Conservation (phyloP, 306 rosid genomes). For the Inga leiocalycina region DNA sequence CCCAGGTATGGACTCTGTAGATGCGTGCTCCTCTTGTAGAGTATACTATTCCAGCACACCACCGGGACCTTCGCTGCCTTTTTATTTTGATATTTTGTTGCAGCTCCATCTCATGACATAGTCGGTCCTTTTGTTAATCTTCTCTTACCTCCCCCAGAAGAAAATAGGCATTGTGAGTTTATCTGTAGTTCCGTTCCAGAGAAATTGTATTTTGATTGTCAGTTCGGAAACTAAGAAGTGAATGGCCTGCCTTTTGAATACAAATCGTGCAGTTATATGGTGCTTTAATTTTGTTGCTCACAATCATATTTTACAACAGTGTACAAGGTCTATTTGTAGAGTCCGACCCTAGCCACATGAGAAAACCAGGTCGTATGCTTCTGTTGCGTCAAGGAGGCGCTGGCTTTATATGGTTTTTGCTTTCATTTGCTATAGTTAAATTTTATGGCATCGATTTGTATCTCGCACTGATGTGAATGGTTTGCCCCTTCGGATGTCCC, state of each 20-base stretch:
- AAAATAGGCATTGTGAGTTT: slow-evolving; percentile 40
- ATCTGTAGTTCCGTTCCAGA: slow-evolving; percentile 37
- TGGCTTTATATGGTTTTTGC: neutral
- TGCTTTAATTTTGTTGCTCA: neutral
- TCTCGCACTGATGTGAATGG: neutral
- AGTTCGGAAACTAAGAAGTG: slow-evolving; percentile 38
- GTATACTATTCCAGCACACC: slow-evolving; percentile 41
- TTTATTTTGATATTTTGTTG: slow-evolving; percentile 22
- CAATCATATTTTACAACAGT: neutral
- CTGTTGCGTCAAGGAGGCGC: neutral
- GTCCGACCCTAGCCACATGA: neutral
- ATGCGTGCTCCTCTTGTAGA: slow-evolving; percentile 49
- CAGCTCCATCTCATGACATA: slow-evolving; percentile 43
- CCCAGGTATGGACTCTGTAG: slow-evolving; percentile 53
- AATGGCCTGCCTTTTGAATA: slow-evolving; percentile 33
- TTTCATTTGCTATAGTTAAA: neutral
- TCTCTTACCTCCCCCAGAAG: slow-evolving; percentile 31
- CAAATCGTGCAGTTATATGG: slow-evolving; percentile 8
- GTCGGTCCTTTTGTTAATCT: slow-evolving; percentile 36
- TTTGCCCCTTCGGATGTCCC: neutral
- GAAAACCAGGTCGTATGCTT: neutral
- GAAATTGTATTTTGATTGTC: slow-evolving; percentile 35
- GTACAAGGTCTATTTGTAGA: neutral
- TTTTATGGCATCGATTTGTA: neutral
- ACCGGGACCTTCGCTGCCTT: slow-evolving; percentile 33